phyloP scores from a whole-genome alignment of 768 basidiomycete genomes.

The Chalciporus chontae region DNA sequence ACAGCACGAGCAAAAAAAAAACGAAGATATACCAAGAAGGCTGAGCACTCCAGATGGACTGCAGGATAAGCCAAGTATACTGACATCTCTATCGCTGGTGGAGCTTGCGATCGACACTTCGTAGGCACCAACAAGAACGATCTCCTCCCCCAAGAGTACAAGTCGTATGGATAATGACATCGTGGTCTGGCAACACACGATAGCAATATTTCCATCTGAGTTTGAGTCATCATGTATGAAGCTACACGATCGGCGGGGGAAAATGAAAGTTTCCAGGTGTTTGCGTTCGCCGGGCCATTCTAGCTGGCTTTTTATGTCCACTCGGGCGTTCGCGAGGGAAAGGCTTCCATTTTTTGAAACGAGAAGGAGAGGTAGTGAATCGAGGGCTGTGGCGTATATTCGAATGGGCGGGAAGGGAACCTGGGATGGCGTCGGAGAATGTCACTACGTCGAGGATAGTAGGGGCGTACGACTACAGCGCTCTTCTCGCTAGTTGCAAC shows the following conservation, averaged over 20 bases:
- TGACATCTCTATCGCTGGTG: background rate
- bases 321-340: conserved; percentile 28
- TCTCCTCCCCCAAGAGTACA: conserved; percentile 17
- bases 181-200: conserved; percentile 23
- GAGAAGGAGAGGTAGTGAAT: conserved; percentile 28
- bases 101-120: conserved; percentile 19
- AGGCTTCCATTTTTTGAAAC: conserved; percentile 34
- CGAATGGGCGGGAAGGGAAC: conserved; percentile 40
- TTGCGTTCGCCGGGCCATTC: conserved; percentile 25
- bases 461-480: conserved; percentile 40
- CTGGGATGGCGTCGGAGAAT: conserved; percentile 30
- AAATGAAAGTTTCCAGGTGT: conserved; percentile 30
- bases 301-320: conserved; percentile 24
- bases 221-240: conserved; percentile 23
- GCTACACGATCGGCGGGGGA: conserved; percentile 24
- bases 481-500: conserved; percentile 37
- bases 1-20: background rate
- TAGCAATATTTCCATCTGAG: conserved; percentile 5
- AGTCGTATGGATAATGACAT: conserved; percentile 21
- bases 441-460: conserved; percentile 5
- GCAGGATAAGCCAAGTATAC: conserved; percentile 20
- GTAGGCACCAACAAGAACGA: conserved; percentile 14
- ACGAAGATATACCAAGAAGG: conserved; percentile 41
- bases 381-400: conserved; percentile 32
- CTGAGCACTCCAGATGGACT: conserved; percentile 48